Base-by-base conservation (phyloP, 1,139 yeast genomes). In the Pichia sp. region DNA sequence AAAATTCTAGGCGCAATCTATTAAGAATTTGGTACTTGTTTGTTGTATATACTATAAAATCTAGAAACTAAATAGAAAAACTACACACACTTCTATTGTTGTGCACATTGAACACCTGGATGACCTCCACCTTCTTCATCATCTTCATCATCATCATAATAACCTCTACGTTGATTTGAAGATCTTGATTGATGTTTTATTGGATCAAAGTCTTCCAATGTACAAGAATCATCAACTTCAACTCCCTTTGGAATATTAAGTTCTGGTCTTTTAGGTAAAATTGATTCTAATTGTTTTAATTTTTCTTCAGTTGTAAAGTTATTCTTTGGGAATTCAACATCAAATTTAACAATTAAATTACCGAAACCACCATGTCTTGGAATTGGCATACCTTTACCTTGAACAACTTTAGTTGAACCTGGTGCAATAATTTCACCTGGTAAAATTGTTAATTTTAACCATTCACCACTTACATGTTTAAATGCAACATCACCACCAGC, bases 371-470 rank as follows among this genome's bases (percentile, higher is more conserved):
- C 87, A 63, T 78, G 79, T 73, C 85, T 83, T 66, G 74, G 79
- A 60, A 85, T 70, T 65, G 94, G 94, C 98, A 92, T 92, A 83
- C 99, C 99, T 72, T 90, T 90, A 61, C 83, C 87, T 61, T 86
- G 94, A 58, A 92, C 73, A 49, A 88, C 88, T 72, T 88, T 89
- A 60, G 83, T 72, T 41, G 75, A 68, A 56, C 88, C 95, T 51
- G 97, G 97, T 39, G 90, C 65, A 56, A 94, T 86, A 53, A 90
- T 89, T 72, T 90, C 97, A 67, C 98, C 98, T 48, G 97, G 94
- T 52, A 83, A 73, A 57, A 90, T 81, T 44, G 78, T 74, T 50
- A 89, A 79, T 76, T 89, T 87, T 64, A 92, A 73, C 76, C 80
- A 88, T 61, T 89, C 97, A 57, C 94, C 94, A 54, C 88, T 83